A percentile compares a stretch with the other conserved stretches of the same genome.
phyloP scores from a whole-genome alignment of 345 rosid genomes.

The Barbarea vulgaris region DNA sequence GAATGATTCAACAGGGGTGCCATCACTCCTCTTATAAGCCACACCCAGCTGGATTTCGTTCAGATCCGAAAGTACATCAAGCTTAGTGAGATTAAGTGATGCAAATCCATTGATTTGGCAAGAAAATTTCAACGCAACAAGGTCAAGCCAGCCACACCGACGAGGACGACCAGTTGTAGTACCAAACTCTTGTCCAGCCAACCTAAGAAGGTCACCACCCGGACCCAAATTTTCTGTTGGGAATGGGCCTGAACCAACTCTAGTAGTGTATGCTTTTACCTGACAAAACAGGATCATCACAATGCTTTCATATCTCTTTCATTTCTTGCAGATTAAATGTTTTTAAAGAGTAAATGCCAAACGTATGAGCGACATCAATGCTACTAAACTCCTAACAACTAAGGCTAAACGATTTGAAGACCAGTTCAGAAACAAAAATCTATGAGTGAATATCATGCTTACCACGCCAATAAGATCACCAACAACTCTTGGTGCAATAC shows the following conservation, averaged over 20 bases:
- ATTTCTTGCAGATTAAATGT: not conserved
- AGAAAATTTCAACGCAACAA: constrained; percentile 82
- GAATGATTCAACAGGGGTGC: constrained; percentile 79
- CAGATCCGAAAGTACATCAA: constrained; percentile 89
- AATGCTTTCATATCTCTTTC: constrained; percentile 7
- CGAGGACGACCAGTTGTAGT: constrained; percentile 99
- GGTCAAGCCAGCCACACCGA: constrained; percentile 98
- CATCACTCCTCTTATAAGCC: constrained; percentile 66
- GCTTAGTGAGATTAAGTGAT: constrained; percentile 93
- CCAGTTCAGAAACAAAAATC: not conserved
- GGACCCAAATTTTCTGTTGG: constrained; percentile 88
- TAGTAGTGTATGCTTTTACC: constrained; percentile 98
- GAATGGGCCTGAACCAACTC: constrained; percentile 99
- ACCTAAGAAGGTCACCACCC: constrained; percentile 88
- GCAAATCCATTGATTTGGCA: constrained; percentile 94
- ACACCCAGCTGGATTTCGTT: constrained; percentile 83
- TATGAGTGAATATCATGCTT: constrained; percentile 36
- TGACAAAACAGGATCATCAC: constrained; percentile 38
- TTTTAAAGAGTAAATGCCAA: not conserved
- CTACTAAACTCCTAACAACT: not conserved
- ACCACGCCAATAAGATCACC: constrained; percentile 98
- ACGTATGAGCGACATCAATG: not conserved
- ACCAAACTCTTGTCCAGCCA: constrained; percentile 95
- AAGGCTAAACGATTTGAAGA: not conserved
- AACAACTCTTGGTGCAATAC: constrained; percentile 86